Base-by-base conservation (phyloP, 2,329 filamentous ascomycete genomes). In the Fonsecaea nubica region DNA sequence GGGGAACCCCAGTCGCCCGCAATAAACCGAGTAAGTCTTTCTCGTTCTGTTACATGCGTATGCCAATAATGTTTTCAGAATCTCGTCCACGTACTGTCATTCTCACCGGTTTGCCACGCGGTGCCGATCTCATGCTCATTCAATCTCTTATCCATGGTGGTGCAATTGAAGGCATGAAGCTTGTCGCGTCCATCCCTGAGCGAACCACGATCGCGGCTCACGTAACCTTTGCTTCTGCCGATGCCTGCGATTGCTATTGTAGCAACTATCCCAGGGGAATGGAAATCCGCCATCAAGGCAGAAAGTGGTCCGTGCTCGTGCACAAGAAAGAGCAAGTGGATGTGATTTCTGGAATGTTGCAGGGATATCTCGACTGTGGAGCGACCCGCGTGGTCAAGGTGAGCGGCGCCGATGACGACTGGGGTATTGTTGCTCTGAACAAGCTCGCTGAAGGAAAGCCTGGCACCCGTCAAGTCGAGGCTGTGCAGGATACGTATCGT, bases 301-400 rank as follows among this genome's bases (percentile, higher is more conserved):
- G 72, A 48, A 65, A 72, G 15, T 73, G 69, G 35, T 63, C 74
- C 0, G 71, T 82, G 54, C 71, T 80, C 5, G 76, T 79, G 18
- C 76, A 79, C 13, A 73, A 82, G n/a, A 74, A 75, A 1, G 75
- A 79, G 8, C 72, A 77, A 0, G 75, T 84, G 8, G 76, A 80
- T 40, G 71, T 77, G 5, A 72, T 80, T 65, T 80, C 80, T 63
- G 79, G 80, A 9, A 74, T 80, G 35, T 74, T 84, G 18, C 74
- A 74, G 5, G 77, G 77, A 42, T 78, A 78, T 58, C 76, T 80
- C 9, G 77, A 79, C 1, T 73, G 75, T 1, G 79, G 79, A 0
- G 76, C 77, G 3, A 81, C 82, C 30, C 80, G 83, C 36, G 82
- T 81, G 57, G 76, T 85, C 13, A 79, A 80, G 55, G 80, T 78